Base-by-base conservation (phyloP, 805 yeast species). In the Nakazawaea wyomingensis region DNA sequence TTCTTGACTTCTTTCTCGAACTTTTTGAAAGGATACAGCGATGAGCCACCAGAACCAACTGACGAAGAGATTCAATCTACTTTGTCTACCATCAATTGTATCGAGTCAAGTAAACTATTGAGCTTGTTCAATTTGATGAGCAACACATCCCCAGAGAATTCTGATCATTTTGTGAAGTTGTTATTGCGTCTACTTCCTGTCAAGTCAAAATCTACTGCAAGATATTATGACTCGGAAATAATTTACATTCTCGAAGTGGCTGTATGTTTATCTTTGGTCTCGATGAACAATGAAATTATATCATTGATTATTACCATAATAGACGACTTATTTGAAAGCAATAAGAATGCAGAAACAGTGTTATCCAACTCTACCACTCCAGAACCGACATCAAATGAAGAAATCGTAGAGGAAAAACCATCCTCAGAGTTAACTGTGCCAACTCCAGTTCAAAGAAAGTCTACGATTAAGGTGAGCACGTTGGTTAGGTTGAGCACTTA, bases 21-120 rank as follows among this genome's bases (percentile, higher is more conserved):
- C 0, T 91, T 89, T 55, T 74, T 93, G 61, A 86, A 93, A 49
- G 93, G 97, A 16, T 76, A 82, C 45, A 70, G 83, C 1, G 97
- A 89, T 54, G 95, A 87, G 42, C 80, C 85, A 3, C 82, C 84
- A 0, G 98, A 91, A 60, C 99, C 99, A 10, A 77, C 95, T 2
- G 95, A 86, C 44, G 96, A 87, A 55, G 97, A 91, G 52, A 82
- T 93, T 39, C 96, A 89, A 49, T 76, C 86, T 4, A 86, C 98
- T 0, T 60, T 84, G 11, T 81, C 88, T 4, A 85, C 96, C 0
- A 65, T 83, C 34, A 96, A 90, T 51, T 91, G 97, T 57, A 71
- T 91, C 40, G 76, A 76, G 41, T 78, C 91, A 0, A 79, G 93
- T 48, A 74, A 76, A 39, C 64, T 89, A 4, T 60, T 72, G 4